These are phyloP conservation scores for Botryotinia narcissicola DNA, from an alignment of 2,329 filamentous ascomycete genomes.

Conservation along the genomic window DNA sequence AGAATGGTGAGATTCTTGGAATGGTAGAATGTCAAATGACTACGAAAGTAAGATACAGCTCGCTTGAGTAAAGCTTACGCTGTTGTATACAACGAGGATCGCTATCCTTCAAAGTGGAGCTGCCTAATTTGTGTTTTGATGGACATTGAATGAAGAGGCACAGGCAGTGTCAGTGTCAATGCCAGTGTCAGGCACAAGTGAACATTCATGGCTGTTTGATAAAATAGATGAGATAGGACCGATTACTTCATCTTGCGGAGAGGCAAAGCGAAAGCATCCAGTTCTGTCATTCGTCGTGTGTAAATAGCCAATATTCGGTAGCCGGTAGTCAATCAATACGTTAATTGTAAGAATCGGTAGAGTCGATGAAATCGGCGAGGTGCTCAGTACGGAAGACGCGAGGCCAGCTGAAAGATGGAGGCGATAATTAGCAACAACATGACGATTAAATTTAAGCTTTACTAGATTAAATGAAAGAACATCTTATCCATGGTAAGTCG, in stretches of 20 bases:
- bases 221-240: constrained; percentile 17
- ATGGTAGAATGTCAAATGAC: not conserved
- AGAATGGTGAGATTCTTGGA: constrained; percentile 4
- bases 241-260: constrained; percentile 7
- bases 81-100: constrained; percentile 16
- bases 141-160: not conserved
- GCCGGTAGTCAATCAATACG: not conserved
- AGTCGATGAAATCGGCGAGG: not conserved
- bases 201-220: constrained; percentile 3
- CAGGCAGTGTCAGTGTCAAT: not conserved
- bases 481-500: not conserved
- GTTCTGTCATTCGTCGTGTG: not conserved
- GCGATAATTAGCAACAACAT: constrained; percentile 5
- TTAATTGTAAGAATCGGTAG: not conserved
- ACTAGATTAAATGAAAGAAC: not conserved
- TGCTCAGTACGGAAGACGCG: not conserved
- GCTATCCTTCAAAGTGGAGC: constrained; percentile 1
- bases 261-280: constrained; percentile 5
- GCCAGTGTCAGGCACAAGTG: not conserved
- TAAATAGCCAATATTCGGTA: not conserved
- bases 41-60: constrained; percentile 3
- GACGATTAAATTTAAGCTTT: not conserved
- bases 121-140: constrained; percentile 15
- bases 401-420: constrained; percentile 14
- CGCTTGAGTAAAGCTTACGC: constrained; percentile 3